Conservation (phyloP, 2,329 filamentous ascomycete species). For the Talaromyces sp. region DNA sequence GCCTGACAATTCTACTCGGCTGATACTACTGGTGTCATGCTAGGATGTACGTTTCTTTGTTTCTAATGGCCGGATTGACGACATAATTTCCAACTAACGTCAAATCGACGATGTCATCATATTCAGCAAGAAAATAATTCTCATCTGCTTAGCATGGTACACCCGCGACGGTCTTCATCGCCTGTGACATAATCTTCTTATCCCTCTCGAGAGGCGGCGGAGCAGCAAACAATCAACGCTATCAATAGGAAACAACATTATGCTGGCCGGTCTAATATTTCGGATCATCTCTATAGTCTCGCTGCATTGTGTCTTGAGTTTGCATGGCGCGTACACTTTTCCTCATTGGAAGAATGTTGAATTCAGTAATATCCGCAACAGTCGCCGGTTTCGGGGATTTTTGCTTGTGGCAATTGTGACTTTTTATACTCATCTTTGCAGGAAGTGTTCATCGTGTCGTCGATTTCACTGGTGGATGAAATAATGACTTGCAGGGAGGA, state of each 20-base stretch:
- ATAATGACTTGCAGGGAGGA: constrained; percentile 7
- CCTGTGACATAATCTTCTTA: constrained; percentile 1
- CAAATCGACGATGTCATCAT: background rate
- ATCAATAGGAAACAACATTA: constrained; percentile 6
- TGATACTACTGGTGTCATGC: too few relatives aligned
- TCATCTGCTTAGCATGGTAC: background rate
- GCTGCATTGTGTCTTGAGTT: constrained; percentile 1
- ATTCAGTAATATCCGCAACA: background rate
- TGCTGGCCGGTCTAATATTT: background rate
- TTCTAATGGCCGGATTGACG: too few relatives aligned
- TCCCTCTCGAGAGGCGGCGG: background rate
- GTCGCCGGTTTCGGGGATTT: background rate
- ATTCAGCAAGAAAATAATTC: background rate
- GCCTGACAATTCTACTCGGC: too few relatives aligned
- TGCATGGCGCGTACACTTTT: background rate
- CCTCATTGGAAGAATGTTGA: background rate
- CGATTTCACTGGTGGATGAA: constrained; percentile 1
- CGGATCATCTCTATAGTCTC: background rate
- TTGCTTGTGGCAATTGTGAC: background rate
- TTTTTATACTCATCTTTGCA: background rate
- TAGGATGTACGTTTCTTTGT: too few relatives aligned
- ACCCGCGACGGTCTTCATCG: background rate
- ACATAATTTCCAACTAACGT: too few relatives aligned
- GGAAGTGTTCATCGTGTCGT: constrained; percentile 6
- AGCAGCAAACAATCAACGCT: constrained; percentile 4